phyloP scores from a whole-genome alignment of 164 flowering plant species.

The Sedum album region DNA sequence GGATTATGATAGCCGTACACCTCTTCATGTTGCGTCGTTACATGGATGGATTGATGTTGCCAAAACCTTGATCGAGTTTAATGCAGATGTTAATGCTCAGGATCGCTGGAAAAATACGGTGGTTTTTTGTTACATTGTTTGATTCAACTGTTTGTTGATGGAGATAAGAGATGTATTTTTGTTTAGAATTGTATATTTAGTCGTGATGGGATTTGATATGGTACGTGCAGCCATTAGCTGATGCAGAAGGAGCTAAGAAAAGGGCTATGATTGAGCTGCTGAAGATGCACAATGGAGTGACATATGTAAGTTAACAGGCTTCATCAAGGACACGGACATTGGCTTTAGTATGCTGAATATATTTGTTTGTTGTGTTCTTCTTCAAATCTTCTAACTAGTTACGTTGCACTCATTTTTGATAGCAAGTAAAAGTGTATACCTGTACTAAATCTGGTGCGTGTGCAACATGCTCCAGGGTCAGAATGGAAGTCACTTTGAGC shows the following conservation, averaged over 20 bases:
- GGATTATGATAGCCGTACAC: background rate
- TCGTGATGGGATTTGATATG: background rate
- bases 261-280: background rate
- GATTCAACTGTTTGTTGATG: background rate
- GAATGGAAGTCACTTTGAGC: conserved; percentile 97
- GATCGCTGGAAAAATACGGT: background rate
- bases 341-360: background rate
- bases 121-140: background rate
- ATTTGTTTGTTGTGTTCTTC: no score
- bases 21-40: background rate
- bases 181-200: background rate
- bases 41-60: background rate
- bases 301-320: background rate
- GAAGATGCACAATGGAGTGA: background rate
- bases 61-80: background rate
- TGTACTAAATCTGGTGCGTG: background rate
- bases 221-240: background rate
- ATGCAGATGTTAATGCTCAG: background rate
- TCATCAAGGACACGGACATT: background rate
- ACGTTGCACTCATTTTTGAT: background rate
- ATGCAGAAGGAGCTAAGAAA: background rate
- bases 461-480: conserved; percentile 61
- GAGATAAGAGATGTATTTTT: background rate
- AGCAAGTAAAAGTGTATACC: background rate
- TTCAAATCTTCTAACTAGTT: background rate